A percentile compares a stretch with the other conserved stretches of the same genome.
Evolutionary conservation across 495 filamentous ascomycete genomes (phyloP).

Genomic region (Aspergillus wentii): DNA sequence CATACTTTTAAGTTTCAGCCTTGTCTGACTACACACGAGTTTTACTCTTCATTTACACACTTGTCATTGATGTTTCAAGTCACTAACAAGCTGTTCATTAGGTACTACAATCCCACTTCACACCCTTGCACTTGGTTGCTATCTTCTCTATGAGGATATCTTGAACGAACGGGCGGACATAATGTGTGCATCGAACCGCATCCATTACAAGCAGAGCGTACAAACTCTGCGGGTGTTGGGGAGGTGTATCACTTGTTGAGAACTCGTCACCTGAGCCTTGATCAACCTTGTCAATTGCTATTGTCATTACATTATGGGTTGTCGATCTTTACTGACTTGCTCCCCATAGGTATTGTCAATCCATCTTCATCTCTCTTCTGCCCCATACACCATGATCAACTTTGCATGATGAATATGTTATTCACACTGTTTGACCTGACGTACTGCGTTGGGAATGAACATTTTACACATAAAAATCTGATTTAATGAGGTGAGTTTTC

Average conservation of each 20-base stretch:
- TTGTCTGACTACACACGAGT: conserved; percentile 73
- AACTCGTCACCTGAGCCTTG: conserved; percentile 87
- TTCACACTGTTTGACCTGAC: conserved; percentile 98
- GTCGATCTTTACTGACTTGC: conserved; percentile 13
- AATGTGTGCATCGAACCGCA: conserved; percentile 63
- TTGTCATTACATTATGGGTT: conserved; percentile 4
- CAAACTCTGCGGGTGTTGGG: conserved; percentile 74
- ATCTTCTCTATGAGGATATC: conserved; percentile 73
- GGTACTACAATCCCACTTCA: conserved; percentile 44
- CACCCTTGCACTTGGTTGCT: too few species aligned
- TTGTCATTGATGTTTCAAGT: conserved; percentile 15
- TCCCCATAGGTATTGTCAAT: conserved; percentile 25
- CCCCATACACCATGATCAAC: conserved; percentile 31
- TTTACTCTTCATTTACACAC: conserved; percentile 20
- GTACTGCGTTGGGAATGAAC: conserved; percentile 65
- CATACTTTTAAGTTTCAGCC: conserved; percentile 85
- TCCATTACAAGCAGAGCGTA: conserved; percentile 71
- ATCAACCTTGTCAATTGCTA: conserved; percentile 5
- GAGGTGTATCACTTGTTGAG: conserved; percentile 86
- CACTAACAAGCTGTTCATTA: conserved; percentile 42
- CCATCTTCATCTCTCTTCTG: conserved; percentile 8
- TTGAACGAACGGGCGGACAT: conserved; percentile 99
- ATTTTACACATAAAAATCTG: conserved; percentile 84
- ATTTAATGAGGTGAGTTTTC: conserved; percentile 89
- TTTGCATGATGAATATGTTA: conserved; percentile 71